Evolutionary conservation across 1,284 basidiomycete genomes (phyloP), one percentile per base, ranked within the genome.

Genomic region (Schizophyllum commune): DNA sequence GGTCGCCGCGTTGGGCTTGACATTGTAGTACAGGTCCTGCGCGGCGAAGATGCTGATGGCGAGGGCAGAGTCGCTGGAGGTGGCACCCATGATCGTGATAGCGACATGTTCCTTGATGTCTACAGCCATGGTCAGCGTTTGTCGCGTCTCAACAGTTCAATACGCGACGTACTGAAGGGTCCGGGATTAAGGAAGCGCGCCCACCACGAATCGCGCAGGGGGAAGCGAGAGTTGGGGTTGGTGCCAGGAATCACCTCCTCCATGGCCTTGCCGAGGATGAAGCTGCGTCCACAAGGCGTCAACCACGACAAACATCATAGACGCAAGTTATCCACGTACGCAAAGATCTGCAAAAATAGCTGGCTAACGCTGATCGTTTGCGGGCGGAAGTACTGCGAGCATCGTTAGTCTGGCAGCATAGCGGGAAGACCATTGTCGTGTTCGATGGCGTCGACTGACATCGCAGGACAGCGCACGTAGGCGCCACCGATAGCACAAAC

Each of bases 21-120:
- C 65, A 54, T 69, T 65, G 65, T 79, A 76, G 68, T 72, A 78
- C 32, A 78, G 66, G 55, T 74, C 71, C 57, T 79, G 72, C n/a
- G 68, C 68, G 15, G 76, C 74, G 52, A 78, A 72, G 27, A 80
- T 74, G 59, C 77, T 74, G 58, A 77, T 73, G 20, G 78, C 78
- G 58, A 78, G 74, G 2, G 77, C 77, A 22, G 74, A 73, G 52
- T 74, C 71, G n/a, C 70, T 71, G 1, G 70, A 68, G 20, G 74
- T 77, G 67, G 83, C 88, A 19, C 83, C 80, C 85, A 91, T 91
- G 71, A 91, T 83, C 61, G 84, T 76, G 66, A 91, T 86, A 57
- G 86, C 70, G 8, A 86, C 81, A 72, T 92, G 89, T 72, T 92
- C 89, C 75, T 88, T 89, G 69, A 80, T 75, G 39, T 47, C 39